Base-by-base conservation (phyloP, 2,329 filamentous ascomycete species). In the Colletotrichum sp. region DNA sequence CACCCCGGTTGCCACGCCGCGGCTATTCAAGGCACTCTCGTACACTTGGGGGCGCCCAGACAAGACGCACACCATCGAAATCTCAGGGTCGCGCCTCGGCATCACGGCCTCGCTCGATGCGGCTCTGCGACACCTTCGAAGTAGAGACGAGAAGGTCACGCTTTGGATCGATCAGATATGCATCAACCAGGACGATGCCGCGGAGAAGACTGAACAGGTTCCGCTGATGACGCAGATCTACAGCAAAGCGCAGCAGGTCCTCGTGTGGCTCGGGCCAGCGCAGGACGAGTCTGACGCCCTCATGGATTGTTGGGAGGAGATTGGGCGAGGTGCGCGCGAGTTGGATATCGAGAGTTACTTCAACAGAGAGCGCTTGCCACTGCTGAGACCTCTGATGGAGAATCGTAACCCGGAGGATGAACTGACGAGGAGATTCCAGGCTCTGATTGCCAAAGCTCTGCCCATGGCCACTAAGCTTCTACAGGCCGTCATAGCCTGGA, bases 161-260 rank as follows among this genome's bases (percentile, higher is more conserved):
- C 78, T 86, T 8, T 86, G 85, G 85, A 82, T 85, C 5, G 85
- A 86, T 49, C 85, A 86, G 77, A 79, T 86, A 57, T 87, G 85
- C 77, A 85, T 87, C 71, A 85, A 87, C 71, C 85, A 86, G 73
- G 79, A 80, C 5, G 82, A 86, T 60, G 77, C 83, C 18, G 76
- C 72, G 4, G 85, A 86, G 76, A 81, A 84, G 55, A 82, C 81
- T 65, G 78, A 79, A 8, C 85, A 87, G 79, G 84, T 87, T n/a
- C 78, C 78, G 36, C 72, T 86, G 18, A 87, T 86, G 85, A 83
- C 84, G 62, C 78, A 79, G 12, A 82, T 86, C 10, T 86, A 85
- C 72, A 80, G 82, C 55, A 81, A 81, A 36, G 84, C 85, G 6
- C 49, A 77, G 4, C 80, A 79, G 26, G 80, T 85, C 9, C 72